Percentiles rank a stretch among this genome's conserved stretches.
phyloP scores from a whole-genome alignment of 441 rosid species.

The Isatis lusitanica region DNA sequence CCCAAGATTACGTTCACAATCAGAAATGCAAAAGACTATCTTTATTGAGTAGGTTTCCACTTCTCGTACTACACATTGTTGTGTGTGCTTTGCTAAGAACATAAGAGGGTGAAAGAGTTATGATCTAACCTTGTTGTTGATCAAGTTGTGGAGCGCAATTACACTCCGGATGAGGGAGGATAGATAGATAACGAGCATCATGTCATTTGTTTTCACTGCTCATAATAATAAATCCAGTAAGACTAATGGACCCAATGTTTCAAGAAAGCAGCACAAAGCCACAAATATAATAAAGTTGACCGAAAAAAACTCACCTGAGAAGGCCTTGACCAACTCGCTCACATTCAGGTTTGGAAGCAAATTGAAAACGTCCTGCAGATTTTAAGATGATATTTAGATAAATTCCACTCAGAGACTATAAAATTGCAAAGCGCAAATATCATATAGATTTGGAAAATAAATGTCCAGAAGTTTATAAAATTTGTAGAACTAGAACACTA shows the following conservation, averaged over 20 bases:
- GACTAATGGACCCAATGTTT: conserved; percentile 1
- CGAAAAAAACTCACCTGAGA: conserved; percentile 50
- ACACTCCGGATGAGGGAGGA: conserved; percentile 66
- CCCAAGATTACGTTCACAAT: neutral
- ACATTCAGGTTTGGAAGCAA: conserved; percentile 80
- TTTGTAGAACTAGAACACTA: neutral
- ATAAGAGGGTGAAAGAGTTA: neutral
- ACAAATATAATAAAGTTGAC: neutral
- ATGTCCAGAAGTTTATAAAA: neutral
- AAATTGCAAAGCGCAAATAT: neutral
- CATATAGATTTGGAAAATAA: neutral
- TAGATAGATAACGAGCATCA: conserved; percentile 66
- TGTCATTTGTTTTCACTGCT: conserved; percentile 70
- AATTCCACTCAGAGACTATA: neutral
- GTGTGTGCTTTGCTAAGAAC: conserved; percentile 1
- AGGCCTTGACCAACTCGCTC: conserved; percentile 72
- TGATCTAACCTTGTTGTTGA: conserved; percentile 61
- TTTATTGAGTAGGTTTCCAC: neutral
- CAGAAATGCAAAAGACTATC: neutral
- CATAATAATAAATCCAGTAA: neutral
- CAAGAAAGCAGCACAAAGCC: neutral
- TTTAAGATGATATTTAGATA: neutral
- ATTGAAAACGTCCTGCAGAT: conserved; percentile 71
- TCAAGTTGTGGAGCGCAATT: conserved; percentile 63
- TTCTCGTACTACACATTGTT: neutral